Conservation (phyloP, 1,284 basidiomycete species). For the Pterula multifida region DNA sequence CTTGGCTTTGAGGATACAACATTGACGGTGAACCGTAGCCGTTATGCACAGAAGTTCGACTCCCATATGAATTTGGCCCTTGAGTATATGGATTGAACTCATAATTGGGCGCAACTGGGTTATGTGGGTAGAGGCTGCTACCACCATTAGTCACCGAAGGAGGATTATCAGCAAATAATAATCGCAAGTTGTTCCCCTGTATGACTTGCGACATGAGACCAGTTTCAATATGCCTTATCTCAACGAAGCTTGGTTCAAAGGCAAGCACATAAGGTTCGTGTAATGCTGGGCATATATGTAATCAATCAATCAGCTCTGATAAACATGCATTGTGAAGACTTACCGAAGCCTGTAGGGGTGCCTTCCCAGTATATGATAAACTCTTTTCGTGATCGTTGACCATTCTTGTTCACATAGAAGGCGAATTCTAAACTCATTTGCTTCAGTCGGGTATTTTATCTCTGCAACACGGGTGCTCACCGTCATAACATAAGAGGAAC, state of each 20-base stretch:
- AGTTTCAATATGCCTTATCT: conserved; percentile 92
- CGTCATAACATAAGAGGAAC: conserved; percentile 96
- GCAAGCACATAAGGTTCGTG: conserved; percentile 96
- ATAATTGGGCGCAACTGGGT: conserved; percentile 17
- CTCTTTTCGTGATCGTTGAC: conserved; percentile 80
- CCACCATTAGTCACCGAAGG: conserved; percentile 58
- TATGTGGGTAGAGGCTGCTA: conserved; percentile 10
- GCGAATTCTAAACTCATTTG: conserved; percentile 68
- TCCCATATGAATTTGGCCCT: conserved; percentile 1
- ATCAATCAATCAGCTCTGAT: not conserved
- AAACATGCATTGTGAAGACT: conserved; percentile 17
- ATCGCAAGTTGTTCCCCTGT: conserved; percentile 79
- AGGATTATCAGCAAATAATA: conserved; percentile 90
- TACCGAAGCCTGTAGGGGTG: conserved; percentile 86
- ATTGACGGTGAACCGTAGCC: conserved; percentile 18
- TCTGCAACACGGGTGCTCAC: conserved; percentile 30
- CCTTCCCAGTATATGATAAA: conserved; percentile 99
- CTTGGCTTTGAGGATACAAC: not conserved
- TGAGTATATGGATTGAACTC: conserved; percentile 26
- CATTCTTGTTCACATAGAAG: conserved; percentile 97
- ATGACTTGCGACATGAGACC: conserved; percentile 92
- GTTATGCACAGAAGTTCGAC: conserved; percentile 10
- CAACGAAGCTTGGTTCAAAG: conserved; percentile 94
- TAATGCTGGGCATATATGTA: conserved; percentile 46
- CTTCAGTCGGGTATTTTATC: conserved; percentile 8